These are phyloP conservation scores for Kwoniella europaea DNA, from an alignment of 768 basidiomycete species.

Conservation along the genomic window DNA sequence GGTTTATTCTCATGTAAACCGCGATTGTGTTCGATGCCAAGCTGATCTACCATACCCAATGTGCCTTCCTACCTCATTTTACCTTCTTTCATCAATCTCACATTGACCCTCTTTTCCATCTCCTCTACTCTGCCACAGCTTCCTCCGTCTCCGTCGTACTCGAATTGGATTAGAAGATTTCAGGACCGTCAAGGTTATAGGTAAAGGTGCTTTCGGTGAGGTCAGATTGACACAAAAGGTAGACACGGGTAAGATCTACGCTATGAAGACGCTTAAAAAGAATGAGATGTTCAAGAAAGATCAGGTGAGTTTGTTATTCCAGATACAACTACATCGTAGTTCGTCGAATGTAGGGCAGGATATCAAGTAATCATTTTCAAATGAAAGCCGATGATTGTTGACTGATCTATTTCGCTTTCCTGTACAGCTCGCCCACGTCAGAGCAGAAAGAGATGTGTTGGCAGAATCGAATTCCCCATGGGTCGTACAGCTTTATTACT, in stretches of 20 bases:
- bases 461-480: constrained; percentile 93
- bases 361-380: no score
- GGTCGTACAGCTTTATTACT: constrained; percentile 97
- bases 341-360: no score
- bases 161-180: constrained; percentile 91
- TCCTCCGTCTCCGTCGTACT: constrained; percentile 83
- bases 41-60: no score
- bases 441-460: constrained; percentile 94
- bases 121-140: constrained; percentile 63
- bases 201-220: constrained; percentile 98
- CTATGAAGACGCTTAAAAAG: constrained; percentile 97
- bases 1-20: constrained; percentile 12
- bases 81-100: no score
- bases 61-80: background rate
- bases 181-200: constrained; percentile 96
- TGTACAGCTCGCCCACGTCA: constrained; percentile 89
- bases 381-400: no score
- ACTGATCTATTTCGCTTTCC: background rate
- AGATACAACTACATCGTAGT: background rate
- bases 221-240: constrained; percentile 94
- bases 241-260: constrained; percentile 97
- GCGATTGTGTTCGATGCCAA: no score
- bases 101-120: background rate
- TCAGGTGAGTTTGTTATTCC: constrained; percentile 66
- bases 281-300: constrained; percentile 99